A percentile compares a stretch with the other conserved stretches of the same genome.
phyloP scores from a whole-genome alignment of 2,329 filamentous ascomycete genomes.

The Pseudogymnoascus sp. region DNA sequence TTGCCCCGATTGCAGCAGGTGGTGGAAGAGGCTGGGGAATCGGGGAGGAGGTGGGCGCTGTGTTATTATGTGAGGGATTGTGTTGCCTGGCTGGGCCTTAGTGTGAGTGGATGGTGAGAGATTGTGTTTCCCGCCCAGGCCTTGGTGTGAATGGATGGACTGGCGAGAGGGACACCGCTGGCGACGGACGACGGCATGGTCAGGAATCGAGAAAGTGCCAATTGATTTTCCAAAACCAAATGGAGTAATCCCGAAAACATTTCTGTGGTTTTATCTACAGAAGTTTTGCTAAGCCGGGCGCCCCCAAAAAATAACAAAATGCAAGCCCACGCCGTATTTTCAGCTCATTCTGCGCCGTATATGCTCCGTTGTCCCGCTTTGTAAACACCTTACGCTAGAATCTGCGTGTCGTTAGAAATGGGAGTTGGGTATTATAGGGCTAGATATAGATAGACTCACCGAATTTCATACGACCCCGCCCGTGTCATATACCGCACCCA shows the following conservation, averaged over 20 bases:
- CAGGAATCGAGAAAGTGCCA: background rate
- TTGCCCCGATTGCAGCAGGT: too few species aligned
- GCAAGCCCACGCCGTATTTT: constrained; percentile 1
- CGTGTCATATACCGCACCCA: constrained; percentile 99
- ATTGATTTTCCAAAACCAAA: background rate
- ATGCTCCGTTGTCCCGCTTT: constrained; percentile 6
- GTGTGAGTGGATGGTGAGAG: background rate
- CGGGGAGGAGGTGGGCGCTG: too few species aligned
- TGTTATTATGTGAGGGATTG: background rate
- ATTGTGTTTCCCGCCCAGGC: too few species aligned
- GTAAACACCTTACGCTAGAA: constrained; percentile 3
- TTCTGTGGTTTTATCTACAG: background rate
- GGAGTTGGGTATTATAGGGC: background rate
- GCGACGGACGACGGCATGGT: background rate
- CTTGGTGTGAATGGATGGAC: background rate
- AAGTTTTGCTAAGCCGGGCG: background rate
- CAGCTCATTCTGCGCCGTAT: background rate
- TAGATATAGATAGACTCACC: constrained; percentile 40
- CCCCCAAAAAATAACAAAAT: background rate
- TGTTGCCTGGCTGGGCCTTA: too few species aligned
- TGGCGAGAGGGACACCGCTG: background rate
- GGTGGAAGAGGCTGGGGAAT: too few species aligned
- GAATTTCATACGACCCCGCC: constrained; percentile 94
- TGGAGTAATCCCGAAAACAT: background rate
- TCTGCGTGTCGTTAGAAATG: background rate